Conservation (phyloP, 208 protist genomes). For the Acanthamoeba culbertsoni region DNA sequence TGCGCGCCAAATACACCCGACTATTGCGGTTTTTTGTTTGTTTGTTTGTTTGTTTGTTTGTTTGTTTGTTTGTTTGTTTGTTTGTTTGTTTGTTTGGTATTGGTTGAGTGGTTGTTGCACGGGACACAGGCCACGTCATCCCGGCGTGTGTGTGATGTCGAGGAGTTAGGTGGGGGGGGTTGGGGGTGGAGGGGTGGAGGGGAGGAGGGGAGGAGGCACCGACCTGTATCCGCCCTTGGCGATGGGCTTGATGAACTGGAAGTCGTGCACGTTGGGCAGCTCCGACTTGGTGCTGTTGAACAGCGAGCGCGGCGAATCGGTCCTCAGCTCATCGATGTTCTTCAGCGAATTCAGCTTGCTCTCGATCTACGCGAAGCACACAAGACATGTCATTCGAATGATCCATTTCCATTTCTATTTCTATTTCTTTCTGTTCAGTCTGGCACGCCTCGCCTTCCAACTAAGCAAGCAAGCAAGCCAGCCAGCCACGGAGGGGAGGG, state of each 20-base stretch:
- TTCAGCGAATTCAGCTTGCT: background rate
- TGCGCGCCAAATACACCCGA: conserved; percentile 72
- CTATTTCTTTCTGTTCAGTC: too few species aligned
- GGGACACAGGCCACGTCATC: too few species aligned
- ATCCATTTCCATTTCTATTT: too few species aligned
- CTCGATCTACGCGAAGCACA: background rate
- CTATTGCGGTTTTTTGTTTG: background rate
- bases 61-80: too few species aligned
- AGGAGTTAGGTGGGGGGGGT: too few species aligned
- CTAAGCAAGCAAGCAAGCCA: too few species aligned
- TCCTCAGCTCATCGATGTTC: background rate
- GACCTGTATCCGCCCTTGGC: conserved; percentile 61
- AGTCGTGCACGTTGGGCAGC: conserved; percentile 70
- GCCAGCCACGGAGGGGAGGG: background rate
- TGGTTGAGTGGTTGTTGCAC: too few species aligned
- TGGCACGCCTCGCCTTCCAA: too few species aligned
- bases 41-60: too few species aligned
- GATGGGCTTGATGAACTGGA: conserved; percentile 84
- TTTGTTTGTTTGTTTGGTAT: too few species aligned
- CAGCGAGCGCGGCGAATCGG: background rate
- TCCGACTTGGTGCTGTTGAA: conserved; percentile 40
- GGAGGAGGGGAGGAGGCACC: background rate
- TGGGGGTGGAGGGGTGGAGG: too few species aligned
- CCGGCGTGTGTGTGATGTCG: too few species aligned
- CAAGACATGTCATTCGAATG: background rate